Base-by-base conservation (phyloP, 306 rosid genomes). In the Pyrus communis region DNA sequence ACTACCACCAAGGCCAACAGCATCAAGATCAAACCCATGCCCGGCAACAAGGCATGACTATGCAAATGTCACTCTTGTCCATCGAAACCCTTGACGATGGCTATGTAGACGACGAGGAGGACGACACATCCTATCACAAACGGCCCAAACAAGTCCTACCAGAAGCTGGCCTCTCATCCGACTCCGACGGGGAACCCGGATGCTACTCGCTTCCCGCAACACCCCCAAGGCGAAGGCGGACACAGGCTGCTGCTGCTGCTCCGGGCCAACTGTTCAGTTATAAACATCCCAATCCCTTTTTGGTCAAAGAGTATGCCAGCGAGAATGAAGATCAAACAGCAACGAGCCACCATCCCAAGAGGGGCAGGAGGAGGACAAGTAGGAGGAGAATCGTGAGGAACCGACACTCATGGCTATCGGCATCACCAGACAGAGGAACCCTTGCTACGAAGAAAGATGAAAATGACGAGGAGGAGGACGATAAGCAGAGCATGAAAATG, bases 201-300 rank as follows among this genome's bases (percentile, higher is more conserved):
- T 89, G 85, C 59, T 82, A 77, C 70, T 90, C 97, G 8, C 70
- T 90, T 30, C 96, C 96, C 21, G 85, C 86, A 0, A 87, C 97
- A 6, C 96, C 93, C 0, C 84, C 84, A 1, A 31, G 81, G 19
- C 74, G 83, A 71, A 85, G 77, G 40, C 40, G 40, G 67, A 14
- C 58, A 38, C 15, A 79, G 70, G 30, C 14, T 43, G 60, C 21
- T 6, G 60, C 21, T 6, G 71, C 33, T 7, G 45, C 71, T 3
- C 55, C 35, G 8, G 77, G 51, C 49, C 40, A 27, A 23, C 22
- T 57, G 54, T 13, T 72, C 18, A 2, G 21, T 42, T 38, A 38
- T 17, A 28, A 14, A 17, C 67, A 23, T 22, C 23, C 38, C 27
- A 42, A 11, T 73, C 38, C 69, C 67, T 2, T 10, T 66, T 64